Evolutionary conservation across 2,329 filamentous ascomycete genomes (phyloP), one percentile per base, ranked within the genome.

Genomic region (Endothia cerciana): DNA sequence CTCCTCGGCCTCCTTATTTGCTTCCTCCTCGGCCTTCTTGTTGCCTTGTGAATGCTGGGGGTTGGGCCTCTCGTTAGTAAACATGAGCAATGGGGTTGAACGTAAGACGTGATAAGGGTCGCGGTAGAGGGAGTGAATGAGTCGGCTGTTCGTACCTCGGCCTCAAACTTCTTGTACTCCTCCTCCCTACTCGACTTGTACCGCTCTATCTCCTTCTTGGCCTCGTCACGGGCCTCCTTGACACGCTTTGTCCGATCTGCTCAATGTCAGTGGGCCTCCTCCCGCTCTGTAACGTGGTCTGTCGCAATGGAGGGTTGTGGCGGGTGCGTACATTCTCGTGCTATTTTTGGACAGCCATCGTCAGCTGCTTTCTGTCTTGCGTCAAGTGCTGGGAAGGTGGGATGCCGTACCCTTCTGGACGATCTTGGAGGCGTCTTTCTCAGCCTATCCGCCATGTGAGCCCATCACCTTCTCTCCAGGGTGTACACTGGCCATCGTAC

Each of bases 351-450:
- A 65, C 63, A 68, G n/a, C 10, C 53, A 59, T 70, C 65, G 72
- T 79, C 74, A 79, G 77, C 68, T 58, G 15, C n/a, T 7, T 38
- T 28, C 36, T 28, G n/a, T 41, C 36, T 70, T 61, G 30, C 25
- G 67, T 64, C 60, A 60, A 68, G 55, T 65, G 66, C 58, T 15
- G 36, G 40, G 41, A 59, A 58, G 62, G 28, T 5, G 56, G 45
- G 5, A 45, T 78, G 82, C 28, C 51, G 68, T 79, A 96, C 94
- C 92, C 87, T 95, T 93, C 80, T 98, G 94, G 66, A 99, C 94
- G 78, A 99, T 99, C 87, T 97, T 97, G 82, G 97, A 94, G 69
- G 95, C 95, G 80, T 98, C 94, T 81, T 93, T 91, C 87, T 99
- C 95, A 74, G 95, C 94, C 94, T 98, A 72, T 72, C 64, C 64